Conservation (phyloP, 768 basidiomycete species). For the Erythrobasidium yunnanense region DNA sequence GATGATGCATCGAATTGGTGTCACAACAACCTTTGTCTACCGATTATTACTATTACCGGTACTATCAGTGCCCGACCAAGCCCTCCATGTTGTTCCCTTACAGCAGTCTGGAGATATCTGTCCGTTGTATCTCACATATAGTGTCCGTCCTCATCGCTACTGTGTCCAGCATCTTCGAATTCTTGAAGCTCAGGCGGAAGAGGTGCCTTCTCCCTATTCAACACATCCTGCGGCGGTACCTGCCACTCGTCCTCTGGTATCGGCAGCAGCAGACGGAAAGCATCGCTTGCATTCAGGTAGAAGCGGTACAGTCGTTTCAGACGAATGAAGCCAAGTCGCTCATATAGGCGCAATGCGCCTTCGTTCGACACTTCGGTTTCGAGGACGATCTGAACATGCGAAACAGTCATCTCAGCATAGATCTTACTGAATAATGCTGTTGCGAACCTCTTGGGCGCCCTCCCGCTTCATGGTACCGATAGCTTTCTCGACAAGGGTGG, state of each 20-base stretch:
- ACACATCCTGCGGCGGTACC: not conserved
- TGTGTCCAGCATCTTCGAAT: not conserved
- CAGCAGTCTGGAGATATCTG: too few relatives aligned
- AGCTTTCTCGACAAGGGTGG: conserved; percentile 68
- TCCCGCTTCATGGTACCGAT: conserved; percentile 70
- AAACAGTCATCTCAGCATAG: not conserved
- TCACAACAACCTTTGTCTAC: not conserved
- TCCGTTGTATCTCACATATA: too few relatives aligned
- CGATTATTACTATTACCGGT: too few relatives aligned
- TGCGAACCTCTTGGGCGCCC: conserved; percentile 69
- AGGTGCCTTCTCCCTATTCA: not conserved
- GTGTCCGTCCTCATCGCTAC: not conserved
- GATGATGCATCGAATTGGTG: too few relatives aligned
- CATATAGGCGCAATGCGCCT: conserved; percentile 77
- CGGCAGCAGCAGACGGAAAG: conserved; percentile 20
- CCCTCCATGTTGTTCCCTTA: too few relatives aligned
- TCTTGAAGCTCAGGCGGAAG: not conserved
- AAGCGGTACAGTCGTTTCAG: conserved; percentile 91
- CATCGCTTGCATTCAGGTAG: conserved; percentile 54
- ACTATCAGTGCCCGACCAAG: too few relatives aligned
- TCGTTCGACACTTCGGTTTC: conserved; percentile 93
- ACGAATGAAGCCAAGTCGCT: conserved; percentile 82
- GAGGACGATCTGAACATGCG: conserved; percentile 61
- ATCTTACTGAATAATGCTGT: not conserved
- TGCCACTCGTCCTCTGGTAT: conserved; percentile 20